These are phyloP conservation scores for Gaultheria prostrata DNA, from an alignment of 148 eudicot species.

Conservation along the genomic window DNA sequence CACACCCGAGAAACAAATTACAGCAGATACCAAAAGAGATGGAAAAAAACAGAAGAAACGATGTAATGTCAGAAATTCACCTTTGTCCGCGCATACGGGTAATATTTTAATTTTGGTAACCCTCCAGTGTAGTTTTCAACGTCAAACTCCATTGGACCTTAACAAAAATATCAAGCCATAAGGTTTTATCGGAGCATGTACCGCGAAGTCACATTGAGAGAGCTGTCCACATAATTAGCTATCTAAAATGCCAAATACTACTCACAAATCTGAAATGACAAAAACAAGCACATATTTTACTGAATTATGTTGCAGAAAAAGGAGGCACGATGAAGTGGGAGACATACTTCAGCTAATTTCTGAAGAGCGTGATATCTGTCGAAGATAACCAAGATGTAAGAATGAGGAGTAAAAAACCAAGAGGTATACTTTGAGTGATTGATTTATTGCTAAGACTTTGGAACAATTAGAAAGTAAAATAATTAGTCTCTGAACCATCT, in stretches of 20 bases:
- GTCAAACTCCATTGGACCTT: constrained; percentile 29
- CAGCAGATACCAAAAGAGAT: not conserved
- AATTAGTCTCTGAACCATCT: not conserved
- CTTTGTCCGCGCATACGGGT: constrained; percentile 26
- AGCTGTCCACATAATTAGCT: not conserved
- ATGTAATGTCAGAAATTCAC: not conserved
- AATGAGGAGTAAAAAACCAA: no score
- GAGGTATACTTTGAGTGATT: no score
- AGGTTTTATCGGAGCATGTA: not conserved
- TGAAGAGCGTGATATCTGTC: not conserved
- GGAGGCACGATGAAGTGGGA: not conserved
- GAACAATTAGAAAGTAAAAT: not conserved
- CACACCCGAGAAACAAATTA: not conserved
- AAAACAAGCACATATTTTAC: no score
- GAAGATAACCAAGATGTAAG: not conserved
- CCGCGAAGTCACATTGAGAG: not conserved
- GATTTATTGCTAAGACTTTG: no score
- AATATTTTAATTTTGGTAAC: constrained; percentile 25
- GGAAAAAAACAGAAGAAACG: not conserved
- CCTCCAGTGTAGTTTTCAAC: constrained; percentile 18
- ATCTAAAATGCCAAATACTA: not conserved
- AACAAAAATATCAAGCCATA: not conserved
- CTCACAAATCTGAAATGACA: no score
- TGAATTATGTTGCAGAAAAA: no score
- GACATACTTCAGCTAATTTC: not conserved